Percentiles rank a stretch among this genome's conserved stretches.
phyloP scores from a whole-genome alignment of 78 protist species.

The Cavenderia fasciculata region DNA sequence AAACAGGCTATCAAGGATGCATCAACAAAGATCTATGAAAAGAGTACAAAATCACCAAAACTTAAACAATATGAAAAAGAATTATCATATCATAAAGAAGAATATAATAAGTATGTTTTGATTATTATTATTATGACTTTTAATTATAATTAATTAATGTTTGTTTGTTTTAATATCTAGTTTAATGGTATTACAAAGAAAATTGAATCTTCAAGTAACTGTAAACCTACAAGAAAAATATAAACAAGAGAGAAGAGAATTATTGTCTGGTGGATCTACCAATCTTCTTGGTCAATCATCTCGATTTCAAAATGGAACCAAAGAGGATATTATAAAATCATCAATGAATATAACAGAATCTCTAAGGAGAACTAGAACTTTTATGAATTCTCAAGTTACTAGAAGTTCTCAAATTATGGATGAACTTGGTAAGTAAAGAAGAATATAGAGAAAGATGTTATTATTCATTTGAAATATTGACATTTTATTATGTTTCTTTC shows the following conservation, averaged over 20 bases:
- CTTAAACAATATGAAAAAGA: constrained; percentile 32
- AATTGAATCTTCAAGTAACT: constrained; percentile 36
- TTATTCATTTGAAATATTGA: neutral
- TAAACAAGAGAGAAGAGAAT: constrained; percentile 21
- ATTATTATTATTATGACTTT: neutral
- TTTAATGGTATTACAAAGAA: constrained; percentile 57
- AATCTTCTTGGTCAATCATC: constrained; percentile 18
- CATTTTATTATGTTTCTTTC: neutral
- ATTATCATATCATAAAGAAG: constrained; percentile 58
- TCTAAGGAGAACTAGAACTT: constrained; percentile 29
- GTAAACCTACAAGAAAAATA: constrained; percentile 49
- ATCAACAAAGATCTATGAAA: neutral
- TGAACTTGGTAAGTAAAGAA: neutral
- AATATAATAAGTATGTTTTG: constrained; percentile 36
- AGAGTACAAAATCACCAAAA: constrained; percentile 17
- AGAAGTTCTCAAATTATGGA: constrained; percentile 28
- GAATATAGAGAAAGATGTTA: neutral
- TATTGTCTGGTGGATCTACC: constrained; percentile 13
- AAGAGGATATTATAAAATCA: constrained; percentile 50
- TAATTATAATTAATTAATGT: neutral
- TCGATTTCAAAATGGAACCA: neutral
- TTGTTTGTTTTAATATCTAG: neutral
- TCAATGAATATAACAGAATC: constrained; percentile 42
- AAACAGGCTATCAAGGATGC: constrained; percentile 15
- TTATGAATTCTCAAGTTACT: constrained; percentile 51